Base-by-base conservation (phyloP, 139 green algal genomes). In the Eudorina sp. region DNA sequence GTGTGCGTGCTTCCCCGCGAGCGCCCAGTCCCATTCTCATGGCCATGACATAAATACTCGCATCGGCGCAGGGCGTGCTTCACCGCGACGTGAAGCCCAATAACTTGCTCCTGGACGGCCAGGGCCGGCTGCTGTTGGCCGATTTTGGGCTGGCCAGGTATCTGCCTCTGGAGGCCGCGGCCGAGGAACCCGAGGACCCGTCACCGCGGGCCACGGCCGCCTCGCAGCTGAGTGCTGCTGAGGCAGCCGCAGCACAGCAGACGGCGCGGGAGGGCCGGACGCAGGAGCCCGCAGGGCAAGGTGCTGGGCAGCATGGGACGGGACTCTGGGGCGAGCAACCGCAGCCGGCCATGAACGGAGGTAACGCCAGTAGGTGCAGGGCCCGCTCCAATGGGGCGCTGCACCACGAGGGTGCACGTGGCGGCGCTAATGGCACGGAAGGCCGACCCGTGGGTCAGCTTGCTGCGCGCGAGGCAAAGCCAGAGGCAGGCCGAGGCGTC, bases 1-100 rank as follows among this genome's bases (percentile, higher is more conserved):
- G n/a, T n/a, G n/a, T n/a, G n/a, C n/a, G n/a, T n/a, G n/a, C n/a
- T n/a, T n/a, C n/a, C n/a, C n/a, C n/a, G n/a, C n/a, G n/a, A n/a
- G n/a, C n/a, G n/a, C n/a, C n/a, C n/a, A n/a, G n/a, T n/a, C n/a
- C n/a, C n/a, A n/a, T n/a, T n/a, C n/a, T n/a, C n/a, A n/a, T n/a
- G n/a, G n/a, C n/a, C n/a, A n/a, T n/a, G n/a, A n/a, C n/a, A n/a
- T n/a, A n/a, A n/a, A n/a, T n/a, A n/a, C n/a, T n/a, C n/a, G n/a
- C n/a, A n/a, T n/a, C n/a, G n/a, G n/a, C n/a, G 9, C 81, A 89
- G 53, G 64, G 85, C 40, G 89, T 98, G 46, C 79, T 97, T 58
- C 96, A 98, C 88, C 92, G 96, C 3, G 96, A 98, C 66, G 88
- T 98, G 80, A 98, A 98, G 92, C 96, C 96, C n/a, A 96, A 97